These are phyloP conservation scores for Tillandsia leiboldiana DNA, from an alignment of 176 grass and related monocot genomes.

Conservation along the genomic window DNA sequence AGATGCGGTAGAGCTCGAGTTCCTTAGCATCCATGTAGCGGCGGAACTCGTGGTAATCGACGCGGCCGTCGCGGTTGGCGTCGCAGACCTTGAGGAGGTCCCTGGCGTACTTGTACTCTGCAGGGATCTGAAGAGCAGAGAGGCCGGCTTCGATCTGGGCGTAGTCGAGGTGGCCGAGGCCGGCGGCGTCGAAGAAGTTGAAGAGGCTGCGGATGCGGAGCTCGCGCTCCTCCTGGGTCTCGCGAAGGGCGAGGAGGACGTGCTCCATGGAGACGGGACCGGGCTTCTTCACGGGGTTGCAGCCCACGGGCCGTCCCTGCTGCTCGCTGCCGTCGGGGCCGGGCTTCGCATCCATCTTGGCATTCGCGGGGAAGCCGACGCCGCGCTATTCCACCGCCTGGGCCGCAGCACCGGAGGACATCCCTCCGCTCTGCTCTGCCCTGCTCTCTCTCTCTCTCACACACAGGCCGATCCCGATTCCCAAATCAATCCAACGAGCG, in stretches of 20 bases:
- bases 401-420: conserved; percentile 50
- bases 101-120: conserved; percentile 67
- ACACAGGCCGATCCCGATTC: background rate
- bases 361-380: conserved; percentile 1
- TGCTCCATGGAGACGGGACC: conserved; percentile 56
- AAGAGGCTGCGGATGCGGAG: conserved; percentile 64
- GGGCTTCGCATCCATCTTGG: background rate
- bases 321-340: background rate
- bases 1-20: conserved; percentile 79
- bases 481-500: too few species aligned
- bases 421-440: background rate
- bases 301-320: conserved; percentile 6
- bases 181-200: conserved; percentile 63
- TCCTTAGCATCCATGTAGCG: conserved; percentile 83
- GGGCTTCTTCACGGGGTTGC: conserved; percentile 44
- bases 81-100: conserved; percentile 71
- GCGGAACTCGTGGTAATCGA: conserved; percentile 69
- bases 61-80: conserved; percentile 51
- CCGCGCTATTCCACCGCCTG: conserved; percentile 29
- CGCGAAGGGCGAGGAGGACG: conserved; percentile 60
- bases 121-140: conserved; percentile 36
- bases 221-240: conserved; percentile 69
- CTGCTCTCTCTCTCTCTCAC: background rate
- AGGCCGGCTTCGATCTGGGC: conserved; percentile 59
- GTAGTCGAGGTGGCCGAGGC: conserved; percentile 51